Percentiles rank a stretch among this genome's conserved stretches.
phyloP scores from a whole-genome alignment of 257 asterid species.

The Ocimum tenuiflorum region DNA sequence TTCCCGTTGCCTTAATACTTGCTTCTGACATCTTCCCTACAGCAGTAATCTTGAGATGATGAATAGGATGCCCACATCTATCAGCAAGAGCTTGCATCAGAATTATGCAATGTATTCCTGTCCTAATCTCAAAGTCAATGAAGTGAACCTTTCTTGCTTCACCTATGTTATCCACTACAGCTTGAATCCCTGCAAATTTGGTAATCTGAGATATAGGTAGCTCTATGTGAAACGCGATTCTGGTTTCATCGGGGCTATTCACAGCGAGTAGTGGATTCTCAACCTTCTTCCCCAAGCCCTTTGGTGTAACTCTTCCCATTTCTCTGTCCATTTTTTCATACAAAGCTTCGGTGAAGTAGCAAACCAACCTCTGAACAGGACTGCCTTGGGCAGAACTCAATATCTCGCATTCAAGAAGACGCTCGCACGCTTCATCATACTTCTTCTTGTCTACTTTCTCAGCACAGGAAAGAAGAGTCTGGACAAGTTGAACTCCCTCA shows the following conservation, averaged over 20 bases:
- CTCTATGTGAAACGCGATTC: slow-evolving; percentile 31
- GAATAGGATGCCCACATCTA: slow-evolving; percentile 23
- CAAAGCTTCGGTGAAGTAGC: slow-evolving; percentile 47
- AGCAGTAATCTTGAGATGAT: slow-evolving; percentile 53
- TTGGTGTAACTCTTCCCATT: slow-evolving; percentile 27
- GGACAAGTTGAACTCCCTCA: slow-evolving; percentile 37
- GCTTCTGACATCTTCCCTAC: slow-evolving; percentile 28
- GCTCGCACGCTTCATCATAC: slow-evolving; percentile 27
- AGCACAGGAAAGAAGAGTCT: slow-evolving; percentile 43
- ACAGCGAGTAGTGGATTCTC: slow-evolving; percentile 22
- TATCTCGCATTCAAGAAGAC: slow-evolving; percentile 31
- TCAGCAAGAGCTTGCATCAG: slow-evolving; percentile 61
- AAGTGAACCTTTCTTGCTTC: slow-evolving; percentile 44
- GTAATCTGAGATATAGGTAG: slow-evolving; percentile 40
- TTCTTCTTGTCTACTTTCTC: slow-evolving; percentile 37
- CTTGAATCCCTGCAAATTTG: slow-evolving; percentile 48
- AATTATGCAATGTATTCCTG: slow-evolving; percentile 42
- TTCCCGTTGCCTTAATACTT: slow-evolving; percentile 40
- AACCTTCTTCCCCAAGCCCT: slow-evolving; percentile 18
- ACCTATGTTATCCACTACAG: slow-evolving; percentile 36
- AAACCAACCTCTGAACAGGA: slow-evolving; percentile 32
- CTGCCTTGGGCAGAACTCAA: slow-evolving; percentile 26
- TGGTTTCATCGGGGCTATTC: not conserved
- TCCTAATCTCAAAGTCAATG: slow-evolving; percentile 42
- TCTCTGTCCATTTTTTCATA: slow-evolving; percentile 41